phyloP scores from a whole-genome alignment of 176 grass and related monocot genomes.

The Tuctoria greenei region DNA sequence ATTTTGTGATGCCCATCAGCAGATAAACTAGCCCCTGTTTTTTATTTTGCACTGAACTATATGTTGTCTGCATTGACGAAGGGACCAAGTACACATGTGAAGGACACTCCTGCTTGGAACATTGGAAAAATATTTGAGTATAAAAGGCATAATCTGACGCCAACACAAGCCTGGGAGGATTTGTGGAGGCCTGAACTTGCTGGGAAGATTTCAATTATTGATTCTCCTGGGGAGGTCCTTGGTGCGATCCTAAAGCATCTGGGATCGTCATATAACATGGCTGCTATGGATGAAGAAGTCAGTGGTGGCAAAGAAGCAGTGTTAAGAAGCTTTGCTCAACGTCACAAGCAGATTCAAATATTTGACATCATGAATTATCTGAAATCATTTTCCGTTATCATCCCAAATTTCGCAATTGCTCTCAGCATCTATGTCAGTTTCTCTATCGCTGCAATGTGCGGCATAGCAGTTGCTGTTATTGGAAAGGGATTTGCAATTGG shows the following conservation, averaged over 20 bases:
- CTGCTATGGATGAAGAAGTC: constrained; percentile 65
- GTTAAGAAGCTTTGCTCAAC: constrained; percentile 48
- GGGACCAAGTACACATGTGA: constrained; percentile 82
- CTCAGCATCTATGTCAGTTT: too few species aligned
- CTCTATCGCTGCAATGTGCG: too few species aligned
- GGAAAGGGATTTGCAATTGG: too few species aligned
- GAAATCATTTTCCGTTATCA: constrained; percentile 76
- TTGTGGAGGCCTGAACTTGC: constrained; percentile 89
- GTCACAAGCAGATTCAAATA: constrained; percentile 78
- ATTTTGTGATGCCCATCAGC: constrained; percentile 84
- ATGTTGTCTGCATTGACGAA: constrained; percentile 77
- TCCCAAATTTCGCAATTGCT: too few species aligned
- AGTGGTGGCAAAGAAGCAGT: constrained; percentile 72
- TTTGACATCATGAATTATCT: constrained; percentile 88
- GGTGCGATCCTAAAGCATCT: constrained; percentile 85
- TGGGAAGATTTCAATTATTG: constrained; percentile 86
- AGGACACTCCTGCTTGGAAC: constrained; percentile 90
- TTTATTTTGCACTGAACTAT: constrained; percentile 74
- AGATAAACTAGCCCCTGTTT: constrained; percentile 71
- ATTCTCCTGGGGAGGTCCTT: constrained; percentile 90
- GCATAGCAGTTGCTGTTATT: too few species aligned
- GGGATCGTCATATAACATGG: constrained; percentile 77
- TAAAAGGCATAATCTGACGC: too few species aligned
- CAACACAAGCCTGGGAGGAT: constrained; percentile 88
- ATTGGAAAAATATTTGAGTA: constrained; percentile 88